Evolutionary conservation across 805 yeast genomes (phyloP), one percentile per base, ranked within the genome.

Genomic region (Saccharomycopsis selenospora): DNA sequence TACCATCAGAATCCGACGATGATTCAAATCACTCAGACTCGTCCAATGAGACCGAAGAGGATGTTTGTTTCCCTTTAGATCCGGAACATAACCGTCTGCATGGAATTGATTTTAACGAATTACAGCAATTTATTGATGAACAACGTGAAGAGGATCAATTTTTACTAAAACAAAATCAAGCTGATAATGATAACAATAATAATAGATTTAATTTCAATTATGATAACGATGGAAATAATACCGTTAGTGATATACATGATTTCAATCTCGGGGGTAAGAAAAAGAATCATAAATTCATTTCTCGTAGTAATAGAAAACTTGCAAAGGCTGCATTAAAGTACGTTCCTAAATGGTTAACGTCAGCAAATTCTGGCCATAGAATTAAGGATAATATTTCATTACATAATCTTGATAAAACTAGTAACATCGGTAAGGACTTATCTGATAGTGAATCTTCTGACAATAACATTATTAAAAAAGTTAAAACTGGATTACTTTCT

Each of bases 61-160:
- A 91, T 74, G 99, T 91, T 41, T 91, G 98, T 71, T 90, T 90
- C 66, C 98, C 98, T 2, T 83, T 88, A 87, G 68, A 79, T 44
- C 80, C 85, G 3, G 83, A 82, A 52, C 78, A 75, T 49, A 69
- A 72, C 11, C 70, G 77, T 45, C 56, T 64, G 5, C 49, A 51
- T 36, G 96, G 95, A 14, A 86, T 93, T 56, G 96, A 91, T 65
- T 88, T 91, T 59, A 88, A 80, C 59, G 97, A 89, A 59, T 76
- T 91, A 56, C 96, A 87, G 50, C 93, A 85, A 56, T 87, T 84
- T 60, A 79, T 84, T 40, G 70, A 71, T 46, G 83, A 77, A 48
- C 81, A 78, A 56, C 67, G 80, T 51, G 76, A 71, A 50, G 76
- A 76, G 58, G 72, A 67, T 50, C 62, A 63, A 48, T 54, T 63